phyloP scores from a whole-genome alignment of 148 eudicot genomes.

The Vaccinium vitisidaea region DNA sequence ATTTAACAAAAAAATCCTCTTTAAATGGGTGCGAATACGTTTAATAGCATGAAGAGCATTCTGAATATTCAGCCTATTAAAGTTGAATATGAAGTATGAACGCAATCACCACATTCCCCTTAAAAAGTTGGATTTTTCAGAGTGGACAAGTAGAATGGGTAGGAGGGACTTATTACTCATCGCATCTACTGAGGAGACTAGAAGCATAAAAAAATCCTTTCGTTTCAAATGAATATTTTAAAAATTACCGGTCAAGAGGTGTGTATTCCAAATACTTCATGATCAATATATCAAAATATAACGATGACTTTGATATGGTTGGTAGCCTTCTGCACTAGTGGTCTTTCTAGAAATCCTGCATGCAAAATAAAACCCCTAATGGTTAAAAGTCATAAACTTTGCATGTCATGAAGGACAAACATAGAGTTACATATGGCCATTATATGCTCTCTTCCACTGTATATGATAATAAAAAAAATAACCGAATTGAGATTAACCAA shows the following conservation, averaged over 20 bases:
- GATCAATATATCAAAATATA: slow-evolving; percentile 12
- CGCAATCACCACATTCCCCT: not conserved
- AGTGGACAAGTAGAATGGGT: not conserved
- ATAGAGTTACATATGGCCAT: not conserved
- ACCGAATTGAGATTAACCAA: not conserved
- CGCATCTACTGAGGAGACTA: not conserved
- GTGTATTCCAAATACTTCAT: slow-evolving; percentile 99
- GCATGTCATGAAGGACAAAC: not conserved
- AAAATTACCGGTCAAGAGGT: slow-evolving; percentile 68
- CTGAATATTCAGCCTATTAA: not conserved
- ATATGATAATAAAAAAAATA: not conserved
- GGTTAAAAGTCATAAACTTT: not conserved
- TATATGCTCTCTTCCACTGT: not conserved
- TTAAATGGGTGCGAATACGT: not conserved
- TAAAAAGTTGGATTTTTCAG: not conserved
- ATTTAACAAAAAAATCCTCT: not conserved
- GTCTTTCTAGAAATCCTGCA: slow-evolving; percentile 9
- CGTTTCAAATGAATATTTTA: not conserved
- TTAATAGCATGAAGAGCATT: not conserved
- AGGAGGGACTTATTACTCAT: not conserved
- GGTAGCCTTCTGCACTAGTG: not conserved
- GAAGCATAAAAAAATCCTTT: not conserved
- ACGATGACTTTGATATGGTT: not conserved
- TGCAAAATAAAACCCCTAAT: not conserved
- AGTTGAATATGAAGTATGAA: not conserved